Conservation (phyloP, 1,284 basidiomycete species). For the Moesziomyces globuligerus region DNA sequence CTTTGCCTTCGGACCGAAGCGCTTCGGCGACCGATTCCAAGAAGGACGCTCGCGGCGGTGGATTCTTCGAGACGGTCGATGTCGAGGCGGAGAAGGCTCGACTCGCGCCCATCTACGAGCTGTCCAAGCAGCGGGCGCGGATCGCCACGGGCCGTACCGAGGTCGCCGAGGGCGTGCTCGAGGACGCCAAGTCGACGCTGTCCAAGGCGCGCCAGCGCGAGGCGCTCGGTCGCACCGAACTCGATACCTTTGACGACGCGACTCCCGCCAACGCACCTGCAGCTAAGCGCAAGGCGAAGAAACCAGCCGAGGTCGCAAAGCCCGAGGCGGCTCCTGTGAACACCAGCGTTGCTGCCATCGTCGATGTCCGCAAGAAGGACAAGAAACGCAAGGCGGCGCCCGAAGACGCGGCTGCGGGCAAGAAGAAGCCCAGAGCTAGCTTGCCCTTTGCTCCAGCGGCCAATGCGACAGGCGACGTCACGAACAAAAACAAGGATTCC, state of each 20-base stretch:
- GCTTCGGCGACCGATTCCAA: conserved; percentile 1
- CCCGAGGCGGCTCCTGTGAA: conserved; percentile 15
- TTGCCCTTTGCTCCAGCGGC: conserved; percentile 14
- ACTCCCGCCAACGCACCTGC: neutral
- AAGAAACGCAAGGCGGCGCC: conserved; percentile 11
- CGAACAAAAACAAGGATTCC: neutral
- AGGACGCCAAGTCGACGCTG: conserved; percentile 15
- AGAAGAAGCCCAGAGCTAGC: conserved; percentile 21
- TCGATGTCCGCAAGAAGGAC: conserved; percentile 28
- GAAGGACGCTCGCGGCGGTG: conserved; percentile 4
- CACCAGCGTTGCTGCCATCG: conserved; percentile 28
- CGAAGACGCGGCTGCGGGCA: neutral
- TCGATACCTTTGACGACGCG: conserved; percentile 28
- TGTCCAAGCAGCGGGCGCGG: conserved; percentile 30
- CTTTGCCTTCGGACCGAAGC: neutral
- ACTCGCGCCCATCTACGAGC: conserved; percentile 40
- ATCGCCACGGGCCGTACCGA: conserved; percentile 39
- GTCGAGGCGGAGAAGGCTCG: conserved; percentile 26
- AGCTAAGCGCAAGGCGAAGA: neutral
- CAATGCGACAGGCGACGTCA: neutral
- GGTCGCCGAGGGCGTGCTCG: conserved; percentile 39
- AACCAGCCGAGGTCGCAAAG: conserved; percentile 3
- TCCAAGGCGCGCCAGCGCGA: conserved; percentile 32
- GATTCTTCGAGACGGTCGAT: conserved; percentile 44
- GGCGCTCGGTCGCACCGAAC: conserved; percentile 12